phyloP scores from a whole-genome alignment of 768 basidiomycete species.

The Clitopilus hobsonii region DNA sequence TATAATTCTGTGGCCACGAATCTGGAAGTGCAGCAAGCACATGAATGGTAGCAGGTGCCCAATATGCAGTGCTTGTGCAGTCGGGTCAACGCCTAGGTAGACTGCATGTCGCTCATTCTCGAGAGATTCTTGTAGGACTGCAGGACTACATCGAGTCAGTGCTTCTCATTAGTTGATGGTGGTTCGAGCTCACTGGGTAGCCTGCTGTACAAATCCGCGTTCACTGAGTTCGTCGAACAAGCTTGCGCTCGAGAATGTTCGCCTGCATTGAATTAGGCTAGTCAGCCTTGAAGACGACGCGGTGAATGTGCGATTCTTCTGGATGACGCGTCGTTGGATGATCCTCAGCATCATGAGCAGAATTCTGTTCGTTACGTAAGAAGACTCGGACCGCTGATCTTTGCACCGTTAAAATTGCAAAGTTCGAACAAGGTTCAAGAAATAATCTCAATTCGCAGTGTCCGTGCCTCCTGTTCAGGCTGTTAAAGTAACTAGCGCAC shows the following conservation, averaged over 20 bases:
- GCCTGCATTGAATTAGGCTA: neutral
- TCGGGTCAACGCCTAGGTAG: constrained; percentile 92
- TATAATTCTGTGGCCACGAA: constrained; percentile 78
- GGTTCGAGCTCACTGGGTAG: constrained; percentile 30
- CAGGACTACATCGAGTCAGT: constrained; percentile 27
- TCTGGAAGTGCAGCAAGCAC: constrained; percentile 80
- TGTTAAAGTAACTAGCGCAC: too few relatives aligned
- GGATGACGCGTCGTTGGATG: constrained; percentile 9
- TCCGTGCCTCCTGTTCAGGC: too few relatives aligned
- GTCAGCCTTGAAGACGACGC: neutral
- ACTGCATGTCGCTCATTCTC: constrained; percentile 43
- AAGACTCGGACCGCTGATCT: constrained; percentile 16
- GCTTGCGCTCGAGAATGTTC: constrained; percentile 5
- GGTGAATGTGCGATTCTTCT: constrained; percentile 4
- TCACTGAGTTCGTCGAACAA: constrained; percentile 38
- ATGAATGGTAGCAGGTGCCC: constrained; percentile 91
- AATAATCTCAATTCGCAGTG: neutral
- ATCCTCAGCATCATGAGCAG: neutral
- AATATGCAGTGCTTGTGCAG: constrained; percentile 84
- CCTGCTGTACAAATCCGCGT: constrained; percentile 45
- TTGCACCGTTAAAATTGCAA: constrained; percentile 33
- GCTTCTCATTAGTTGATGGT: constrained; percentile 5
- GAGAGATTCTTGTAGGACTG: constrained; percentile 34
- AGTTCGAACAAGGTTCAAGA: neutral
- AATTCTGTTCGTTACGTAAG: constrained; percentile 11